Evolutionary conservation across 1,139 yeast species (phyloP), one percentile per base, ranked within the genome.

Genomic region (Hyphopichia pseudoburtonii): DNA sequence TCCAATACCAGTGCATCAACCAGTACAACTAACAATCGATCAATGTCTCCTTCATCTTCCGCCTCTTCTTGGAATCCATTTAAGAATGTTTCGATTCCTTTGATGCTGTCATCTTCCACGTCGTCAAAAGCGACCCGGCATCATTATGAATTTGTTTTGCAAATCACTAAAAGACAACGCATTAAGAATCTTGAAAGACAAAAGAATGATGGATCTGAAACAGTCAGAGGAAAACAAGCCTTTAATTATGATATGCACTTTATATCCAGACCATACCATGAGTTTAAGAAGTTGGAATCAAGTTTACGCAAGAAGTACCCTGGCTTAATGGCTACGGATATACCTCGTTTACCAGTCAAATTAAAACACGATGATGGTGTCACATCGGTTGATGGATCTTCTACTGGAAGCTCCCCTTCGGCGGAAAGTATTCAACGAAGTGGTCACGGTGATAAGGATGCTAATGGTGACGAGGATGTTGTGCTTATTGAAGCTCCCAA

Each of bases 301-400:
- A 53, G 59, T 11, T 62, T 89, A 39, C 74, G 71, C 39, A 65
- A 64, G 33, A 67, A 64, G 35, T 83, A 78, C 47, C 95, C 96
- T 0, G 95, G 95, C 0, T 71, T 82, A 34, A 75, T 75, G 52
- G 52, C 86, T 23, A 85, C 94, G 0, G 71, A 70, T 9, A 61
- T 86, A 11, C 88, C 56, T 2, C 38, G 41, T 15, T 46, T 70
- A 17, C 97, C 50, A 51, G 76, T 34, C 62, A 82, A 63, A 71
- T 74, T 57, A 64, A 79, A 60, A 58, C 62, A 50, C 48, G 73
- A 67, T 47, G 54, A 54, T 10, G 68, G 70, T 2, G 38, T 47
- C 9, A 10, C 17, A 14, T 41, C 28, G 11, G 36, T 24, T 17
- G 36, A 19, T 18, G 18, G 14, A 7, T 5, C 25, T 11, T 43